A percentile compares a stretch with the other conserved stretches of the same genome.
Evolutionary conservation across 192 early-diverging fungal genomes (phyloP).

Genomic region (Lunasporangiospora selenospora): DNA sequence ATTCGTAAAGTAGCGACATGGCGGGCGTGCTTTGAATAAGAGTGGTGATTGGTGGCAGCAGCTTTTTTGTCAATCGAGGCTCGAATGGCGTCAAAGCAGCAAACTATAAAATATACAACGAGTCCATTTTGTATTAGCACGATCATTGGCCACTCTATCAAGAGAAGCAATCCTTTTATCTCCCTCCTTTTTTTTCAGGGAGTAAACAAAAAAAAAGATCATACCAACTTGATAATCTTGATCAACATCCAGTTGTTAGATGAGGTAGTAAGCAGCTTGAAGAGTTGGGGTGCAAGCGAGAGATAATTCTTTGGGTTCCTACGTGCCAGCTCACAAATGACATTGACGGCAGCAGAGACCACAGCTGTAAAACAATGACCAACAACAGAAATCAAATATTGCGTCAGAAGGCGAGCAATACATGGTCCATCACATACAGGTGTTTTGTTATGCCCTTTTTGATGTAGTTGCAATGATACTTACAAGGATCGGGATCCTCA

Average conservation of each 20-base stretch:
- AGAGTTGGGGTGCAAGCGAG: slow-evolving; percentile 93
- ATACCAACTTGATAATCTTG: slow-evolving; percentile 97
- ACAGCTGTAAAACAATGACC: slow-evolving; percentile 68
- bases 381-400: slow-evolving; percentile 4
- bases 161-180: too few relatives aligned
- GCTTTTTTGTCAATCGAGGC: slow-evolving; percentile 91
- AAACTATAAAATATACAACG: slow-evolving; percentile 64
- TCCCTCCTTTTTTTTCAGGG: too few relatives aligned
- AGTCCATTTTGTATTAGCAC: not conserved
- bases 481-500: slow-evolving; percentile 92
- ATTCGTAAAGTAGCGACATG: slow-evolving; percentile 98
- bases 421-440: too few relatives aligned
- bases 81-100: slow-evolving; percentile 90
- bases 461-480: slow-evolving; percentile 5
- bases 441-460: too few relatives aligned
- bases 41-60: slow-evolving; percentile 82
- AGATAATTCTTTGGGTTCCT: slow-evolving; percentile 94
- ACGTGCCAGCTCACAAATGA: slow-evolving; percentile 95
- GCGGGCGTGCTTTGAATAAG: slow-evolving; percentile 89
- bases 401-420: not conserved
- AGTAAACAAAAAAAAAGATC: too few relatives aligned
- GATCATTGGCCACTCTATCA: slow-evolving; percentile 7
- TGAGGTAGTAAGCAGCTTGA: slow-evolving; percentile 86
- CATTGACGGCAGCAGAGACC: slow-evolving; percentile 91
- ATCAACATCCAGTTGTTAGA: slow-evolving; percentile 99